Base-by-base conservation (phyloP, 495 filamentous ascomycete genomes). In the Penicillium flavigenum region DNA sequence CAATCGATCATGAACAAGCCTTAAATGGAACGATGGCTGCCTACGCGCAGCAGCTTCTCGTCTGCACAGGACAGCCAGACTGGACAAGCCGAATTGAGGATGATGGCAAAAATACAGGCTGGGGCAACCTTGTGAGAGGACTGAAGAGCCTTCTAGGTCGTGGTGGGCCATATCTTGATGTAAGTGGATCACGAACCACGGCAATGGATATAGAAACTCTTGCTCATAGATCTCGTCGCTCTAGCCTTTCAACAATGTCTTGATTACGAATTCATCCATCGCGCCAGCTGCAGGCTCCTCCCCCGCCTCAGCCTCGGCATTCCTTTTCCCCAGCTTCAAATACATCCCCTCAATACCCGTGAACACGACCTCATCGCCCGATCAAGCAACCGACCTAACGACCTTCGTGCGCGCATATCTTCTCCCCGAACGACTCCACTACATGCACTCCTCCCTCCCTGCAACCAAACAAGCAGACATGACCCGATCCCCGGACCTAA, bases 41-140 rank as follows among this genome's bases (percentile, higher is more conserved):
- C n/a, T 94, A 96, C 68, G 79, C 84, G 17, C 85, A 91, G 60
- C 92, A 98, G 53, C 79, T 97, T 4, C 68, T 98, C 3, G 77
- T 97, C 16, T 89, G 84, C 56, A 96, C 92, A 1, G 91, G 90
- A 8, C 81, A 84, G 55, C 64, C 76, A 20, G 89, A 97, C 69
- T 98, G 94, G 94, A 79, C 80, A 17, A 83, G 79, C 67, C 76
- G 77, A 42, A 86, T 92, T 68, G 76, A 87, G 70, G 68, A 96
- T 80, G 83, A 88, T 32, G 81, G 74, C 26, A 44, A 70, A 17
- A 59, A 62, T 8, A 32, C 66, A 39, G 61, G 61, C 29, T 75
- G 72, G 71, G 75, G 73, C n/a, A 84, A 85, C 58, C 73, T 96
- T 9, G 89, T 86, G 1, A 83, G 86, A 47, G 82, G 84, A 41